phyloP scores from a whole-genome alignment of 805 yeast species.

The Pichia eremophila region DNA sequence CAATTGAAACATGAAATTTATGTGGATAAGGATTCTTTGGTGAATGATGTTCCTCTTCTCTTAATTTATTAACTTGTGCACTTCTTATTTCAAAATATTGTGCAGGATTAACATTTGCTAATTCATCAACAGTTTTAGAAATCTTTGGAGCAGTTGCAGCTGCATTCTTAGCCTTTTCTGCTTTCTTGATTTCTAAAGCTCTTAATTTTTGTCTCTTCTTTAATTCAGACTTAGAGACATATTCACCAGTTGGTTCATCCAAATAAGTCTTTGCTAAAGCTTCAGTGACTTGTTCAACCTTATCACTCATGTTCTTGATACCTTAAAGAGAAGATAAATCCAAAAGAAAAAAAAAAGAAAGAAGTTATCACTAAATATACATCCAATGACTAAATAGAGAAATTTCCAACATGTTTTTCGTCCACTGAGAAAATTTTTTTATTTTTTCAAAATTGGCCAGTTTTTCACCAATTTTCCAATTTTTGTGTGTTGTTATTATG shows the following conservation, averaged over 20 bases:
- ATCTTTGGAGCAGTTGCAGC: conserved; percentile 45
- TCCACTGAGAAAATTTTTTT: too few relatives aligned
- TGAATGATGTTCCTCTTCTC: conserved; percentile 38
- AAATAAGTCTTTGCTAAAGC: conserved; percentile 59
- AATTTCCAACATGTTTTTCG: too few relatives aligned
- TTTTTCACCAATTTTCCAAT: too few relatives aligned
- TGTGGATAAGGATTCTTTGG: conserved; percentile 90
- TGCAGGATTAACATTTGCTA: conserved; percentile 88
- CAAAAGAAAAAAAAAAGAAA: background rate
- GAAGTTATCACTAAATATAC: background rate
- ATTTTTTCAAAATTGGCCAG: too few relatives aligned
- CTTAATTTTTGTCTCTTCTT: conserved; percentile 92
- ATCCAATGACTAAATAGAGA: too few relatives aligned
- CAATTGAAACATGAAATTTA: conserved; percentile 67
- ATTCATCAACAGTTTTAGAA: conserved; percentile 55
- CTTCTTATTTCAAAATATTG: conserved; percentile 92
- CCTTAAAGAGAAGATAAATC: background rate
- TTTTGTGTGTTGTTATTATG: too few relatives aligned
- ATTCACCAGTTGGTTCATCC: conserved; percentile 94
- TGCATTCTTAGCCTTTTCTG: conserved; percentile 73
- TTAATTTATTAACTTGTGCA: conserved; percentile 75
- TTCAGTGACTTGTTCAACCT: conserved; percentile 58
- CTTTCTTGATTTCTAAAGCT: conserved; percentile 79
- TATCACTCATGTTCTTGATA: conserved; percentile 18
- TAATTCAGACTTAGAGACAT: conserved; percentile 90